Evolutionary conservation across 192 early-diverging fungal genomes (phyloP).

Genomic region (Pilobolus umbonatus): DNA sequence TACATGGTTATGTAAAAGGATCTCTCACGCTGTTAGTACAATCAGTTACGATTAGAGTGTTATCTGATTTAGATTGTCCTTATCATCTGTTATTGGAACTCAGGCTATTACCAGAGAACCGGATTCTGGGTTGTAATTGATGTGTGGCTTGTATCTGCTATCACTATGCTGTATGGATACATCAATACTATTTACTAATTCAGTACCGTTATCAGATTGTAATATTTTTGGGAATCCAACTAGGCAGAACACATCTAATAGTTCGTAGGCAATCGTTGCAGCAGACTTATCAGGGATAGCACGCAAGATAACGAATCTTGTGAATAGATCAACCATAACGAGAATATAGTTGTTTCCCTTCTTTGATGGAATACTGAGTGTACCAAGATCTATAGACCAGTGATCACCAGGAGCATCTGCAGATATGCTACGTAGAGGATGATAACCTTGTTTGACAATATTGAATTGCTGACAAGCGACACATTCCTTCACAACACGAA

Average conservation of each 20-base stretch:
- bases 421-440: background rate
- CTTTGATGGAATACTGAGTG: background rate
- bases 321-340: conserved; percentile 30
- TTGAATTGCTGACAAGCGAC: background rate
- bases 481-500: background rate
- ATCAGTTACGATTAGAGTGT: too few relatives aligned
- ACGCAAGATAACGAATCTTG: conserved; percentile 20
- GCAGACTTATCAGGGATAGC: conserved; percentile 17
- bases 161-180: too few relatives aligned
- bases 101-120: too few relatives aligned
- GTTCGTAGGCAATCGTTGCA: background rate
- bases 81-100: too few relatives aligned
- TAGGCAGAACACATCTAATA: conserved; percentile 18
- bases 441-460: background rate
- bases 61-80: too few relatives aligned
- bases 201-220: conserved; percentile 40
- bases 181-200: conserved; percentile 38
- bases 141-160: too few relatives aligned
- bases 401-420: background rate
- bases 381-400: background rate
- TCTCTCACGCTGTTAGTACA: too few relatives aligned
- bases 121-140: too few relatives aligned
- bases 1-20: too few relatives aligned
- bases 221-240: conserved; percentile 29
- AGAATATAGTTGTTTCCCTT: background rate